phyloP scores from a whole-genome alignment of 2,329 filamentous ascomycete genomes.

The Thelonectria discophora region DNA sequence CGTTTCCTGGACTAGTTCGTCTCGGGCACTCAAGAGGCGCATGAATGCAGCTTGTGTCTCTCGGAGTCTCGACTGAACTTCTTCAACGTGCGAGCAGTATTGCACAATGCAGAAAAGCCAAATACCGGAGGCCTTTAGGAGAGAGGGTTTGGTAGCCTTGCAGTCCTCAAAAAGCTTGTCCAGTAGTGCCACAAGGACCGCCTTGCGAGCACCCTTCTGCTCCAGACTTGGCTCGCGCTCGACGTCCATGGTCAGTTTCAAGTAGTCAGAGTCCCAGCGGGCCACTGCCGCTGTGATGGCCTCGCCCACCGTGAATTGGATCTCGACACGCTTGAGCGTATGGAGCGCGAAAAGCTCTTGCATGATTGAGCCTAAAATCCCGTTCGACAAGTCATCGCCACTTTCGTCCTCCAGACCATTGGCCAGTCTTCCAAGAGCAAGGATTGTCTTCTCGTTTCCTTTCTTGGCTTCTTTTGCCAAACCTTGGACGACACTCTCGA shows the following conservation, averaged over 20 bases:
- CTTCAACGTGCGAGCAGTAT: conserved; percentile 81
- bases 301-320: conserved; percentile 91
- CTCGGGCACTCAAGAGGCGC: conserved; percentile 83
- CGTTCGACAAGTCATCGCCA: conserved; percentile 48
- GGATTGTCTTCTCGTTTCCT: conserved; percentile 82
- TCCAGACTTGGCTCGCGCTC: conserved; percentile 57
- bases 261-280: conserved; percentile 84
- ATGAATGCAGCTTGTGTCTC: conserved; percentile 90
- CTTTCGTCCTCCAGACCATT: conserved; percentile 62
- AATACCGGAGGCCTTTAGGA: conserved; percentile 92
- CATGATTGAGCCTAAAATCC: conserved; percentile 64
- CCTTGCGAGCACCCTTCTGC: conserved; percentile 50
- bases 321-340: conserved; percentile 84
- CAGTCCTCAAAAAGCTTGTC: conserved; percentile 80
- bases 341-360: conserved; percentile 78
- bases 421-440: conserved; percentile 80
- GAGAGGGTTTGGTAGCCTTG: conserved; percentile 84
- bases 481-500: conserved; percentile 64
- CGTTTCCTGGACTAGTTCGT: conserved; percentile 95
- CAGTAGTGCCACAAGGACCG: conserved; percentile 64
- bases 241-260: conserved; percentile 80
- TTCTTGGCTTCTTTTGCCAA: conserved; percentile 77
- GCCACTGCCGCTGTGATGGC: conserved; percentile 80
- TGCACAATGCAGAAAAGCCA: conserved; percentile 94
- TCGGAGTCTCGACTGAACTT: conserved; percentile 77